Evolutionary conservation across 352 stramenopile species (phyloP).

Genomic region (Phytophthora sp.): DNA sequence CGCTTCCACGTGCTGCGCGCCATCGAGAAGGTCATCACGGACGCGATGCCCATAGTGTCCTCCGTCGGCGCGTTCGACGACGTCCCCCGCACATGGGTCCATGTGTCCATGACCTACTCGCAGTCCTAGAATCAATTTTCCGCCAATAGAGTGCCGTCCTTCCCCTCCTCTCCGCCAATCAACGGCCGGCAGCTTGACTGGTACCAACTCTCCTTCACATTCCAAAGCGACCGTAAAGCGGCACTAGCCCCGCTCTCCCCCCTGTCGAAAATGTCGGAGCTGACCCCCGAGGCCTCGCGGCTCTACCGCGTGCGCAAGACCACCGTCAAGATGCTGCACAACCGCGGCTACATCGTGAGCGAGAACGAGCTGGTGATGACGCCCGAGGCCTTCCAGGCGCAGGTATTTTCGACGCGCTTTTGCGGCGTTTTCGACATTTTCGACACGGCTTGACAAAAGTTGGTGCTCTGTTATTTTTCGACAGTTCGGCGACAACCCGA

Average conservation of each 20-base stretch:
- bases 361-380: conserved; percentile 97
- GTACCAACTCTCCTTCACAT: background rate
- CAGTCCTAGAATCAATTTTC: conserved; percentile 19
- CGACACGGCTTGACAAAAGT: too few relatives aligned
- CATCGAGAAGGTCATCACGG: conserved; percentile 77
- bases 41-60: conserved; percentile 72
- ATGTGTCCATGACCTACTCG: conserved; percentile 45
- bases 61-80: conserved; percentile 47
- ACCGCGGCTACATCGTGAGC: conserved; percentile 97
- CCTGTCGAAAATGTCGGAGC: conserved; percentile 58
- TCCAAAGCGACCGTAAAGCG: background rate
- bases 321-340: conserved; percentile 95
- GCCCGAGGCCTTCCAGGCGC: conserved; percentile 89
- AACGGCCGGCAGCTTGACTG: background rate
- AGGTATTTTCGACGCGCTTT: too few relatives aligned
- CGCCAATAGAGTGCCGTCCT: conserved; percentile 29
- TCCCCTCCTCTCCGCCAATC: background rate
- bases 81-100: conserved; percentile 41
- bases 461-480: background rate
- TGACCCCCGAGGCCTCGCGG: conserved; percentile 83
- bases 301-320: conserved; percentile 96
- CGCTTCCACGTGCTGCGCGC: conserved; percentile 58
- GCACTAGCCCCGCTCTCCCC: background rate
- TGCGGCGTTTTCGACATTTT: too few relatives aligned
- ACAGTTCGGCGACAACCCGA: conserved; percentile 93